phyloP scores from a whole-genome alignment of 2,329 filamentous ascomycete genomes.

The Rhynchosporium graminicola region DNA sequence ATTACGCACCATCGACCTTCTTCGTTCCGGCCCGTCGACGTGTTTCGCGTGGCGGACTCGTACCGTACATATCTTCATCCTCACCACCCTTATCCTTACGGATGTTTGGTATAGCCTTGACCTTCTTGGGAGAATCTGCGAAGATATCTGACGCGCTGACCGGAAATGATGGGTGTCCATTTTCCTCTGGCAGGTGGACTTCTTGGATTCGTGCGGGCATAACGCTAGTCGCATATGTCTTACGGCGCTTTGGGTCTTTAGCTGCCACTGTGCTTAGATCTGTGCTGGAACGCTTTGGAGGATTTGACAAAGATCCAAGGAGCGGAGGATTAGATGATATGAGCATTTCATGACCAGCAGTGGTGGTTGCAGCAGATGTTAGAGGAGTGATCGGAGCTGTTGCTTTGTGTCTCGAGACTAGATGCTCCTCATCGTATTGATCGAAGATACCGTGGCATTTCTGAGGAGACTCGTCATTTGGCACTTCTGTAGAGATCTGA shows the following conservation, averaged over 20 bases:
- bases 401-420: background rate
- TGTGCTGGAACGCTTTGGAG: background rate
- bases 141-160: background rate
- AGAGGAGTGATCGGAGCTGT: background rate
- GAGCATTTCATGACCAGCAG: background rate
- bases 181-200: background rate
- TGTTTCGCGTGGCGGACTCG: background rate
- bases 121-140: background rate
- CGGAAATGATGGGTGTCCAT: background rate
- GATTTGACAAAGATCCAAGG: background rate
- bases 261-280: background rate
- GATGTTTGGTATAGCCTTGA: background rate
- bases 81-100: background rate
- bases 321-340: background rate
- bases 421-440: background rate
- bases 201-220: background rate
- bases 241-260: background rate
- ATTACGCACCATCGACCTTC: background rate
- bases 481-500: background rate
- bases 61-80: slow-evolving; percentile 10
- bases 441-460: background rate
- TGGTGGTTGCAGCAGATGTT: background rate
- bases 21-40: background rate
- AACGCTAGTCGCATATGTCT: background rate
- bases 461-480: background rate